Evolutionary conservation across 345 rosid genomes (phyloP).

Genomic region (Melaleuca alternifolia): DNA sequence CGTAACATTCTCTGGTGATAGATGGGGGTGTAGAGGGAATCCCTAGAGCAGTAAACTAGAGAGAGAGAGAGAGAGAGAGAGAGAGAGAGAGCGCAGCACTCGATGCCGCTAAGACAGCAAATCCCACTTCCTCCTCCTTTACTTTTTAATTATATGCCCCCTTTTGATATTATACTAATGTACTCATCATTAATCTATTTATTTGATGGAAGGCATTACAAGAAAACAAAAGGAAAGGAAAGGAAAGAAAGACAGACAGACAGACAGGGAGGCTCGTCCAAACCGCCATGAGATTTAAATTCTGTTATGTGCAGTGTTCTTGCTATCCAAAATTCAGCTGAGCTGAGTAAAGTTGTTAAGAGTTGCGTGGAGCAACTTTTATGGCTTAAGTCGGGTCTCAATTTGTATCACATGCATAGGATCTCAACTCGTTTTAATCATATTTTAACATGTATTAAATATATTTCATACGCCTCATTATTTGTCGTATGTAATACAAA

Average conservation of each 20-base stretch:
- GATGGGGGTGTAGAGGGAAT: slow-evolving; percentile 14
- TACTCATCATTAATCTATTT: slow-evolving; percentile 14
- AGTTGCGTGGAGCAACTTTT: background rate
- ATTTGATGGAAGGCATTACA: background rate
- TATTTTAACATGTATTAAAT: background rate
- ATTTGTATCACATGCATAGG: background rate
- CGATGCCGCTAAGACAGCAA: background rate
- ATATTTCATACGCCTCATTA: background rate
- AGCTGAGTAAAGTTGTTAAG: background rate
- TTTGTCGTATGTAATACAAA: background rate
- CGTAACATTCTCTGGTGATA: slow-evolving; percentile 54
- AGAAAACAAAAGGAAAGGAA: background rate
- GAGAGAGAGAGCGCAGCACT: slow-evolving; percentile 4
- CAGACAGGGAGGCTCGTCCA: background rate
- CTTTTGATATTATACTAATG: background rate
- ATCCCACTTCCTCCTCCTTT: background rate
- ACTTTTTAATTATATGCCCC: background rate
- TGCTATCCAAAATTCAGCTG: background rate
- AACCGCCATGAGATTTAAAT: background rate
- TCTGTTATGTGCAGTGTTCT: background rate
- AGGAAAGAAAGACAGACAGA: background rate
- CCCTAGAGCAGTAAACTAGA: slow-evolving; percentile 28
- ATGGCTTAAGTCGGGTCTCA: background rate
- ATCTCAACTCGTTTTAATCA: background rate
- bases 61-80: slow-evolving; percentile 18